phyloP scores from a whole-genome alignment of 2,329 filamentous ascomycete genomes.

The Aphanocladium album region DNA sequence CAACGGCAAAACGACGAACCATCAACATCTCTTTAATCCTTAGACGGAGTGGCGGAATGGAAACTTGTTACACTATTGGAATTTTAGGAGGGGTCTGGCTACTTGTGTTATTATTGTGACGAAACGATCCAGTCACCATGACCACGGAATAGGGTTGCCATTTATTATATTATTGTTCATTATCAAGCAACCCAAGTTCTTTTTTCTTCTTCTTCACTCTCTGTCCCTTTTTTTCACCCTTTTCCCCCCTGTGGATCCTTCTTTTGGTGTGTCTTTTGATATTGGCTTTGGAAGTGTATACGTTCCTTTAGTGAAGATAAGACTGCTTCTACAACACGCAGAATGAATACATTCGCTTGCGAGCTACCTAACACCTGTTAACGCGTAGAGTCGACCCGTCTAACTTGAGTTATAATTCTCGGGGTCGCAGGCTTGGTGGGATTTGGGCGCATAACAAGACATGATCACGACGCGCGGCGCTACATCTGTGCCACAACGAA shows the following conservation, averaged over 20 bases:
- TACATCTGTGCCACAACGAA: too few relatives aligned
- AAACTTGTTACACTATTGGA: background rate
- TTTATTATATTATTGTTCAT: conserved; percentile 8
- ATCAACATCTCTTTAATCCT: background rate
- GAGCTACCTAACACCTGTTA: background rate
- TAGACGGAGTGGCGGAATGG: conserved; percentile 1
- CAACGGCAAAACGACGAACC: background rate
- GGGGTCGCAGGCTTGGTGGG: background rate
- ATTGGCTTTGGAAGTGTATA: background rate
- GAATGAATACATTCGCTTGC: conserved; percentile 3
- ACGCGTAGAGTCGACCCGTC: too few relatives aligned
- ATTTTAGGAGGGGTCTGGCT: conserved; percentile 6
- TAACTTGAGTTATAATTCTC: background rate
- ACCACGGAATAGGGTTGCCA: conserved; percentile 1
- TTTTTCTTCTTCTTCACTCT: background rate
- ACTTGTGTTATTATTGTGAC: conserved; percentile 11
- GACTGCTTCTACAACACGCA: background rate
- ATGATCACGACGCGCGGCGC: too few relatives aligned
- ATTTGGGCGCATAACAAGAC: background rate
- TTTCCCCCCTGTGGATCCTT: background rate
- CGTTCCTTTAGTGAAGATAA: conserved; percentile 3
- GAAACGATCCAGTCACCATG: conserved; percentile 10
- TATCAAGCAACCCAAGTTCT: conserved; percentile 3
- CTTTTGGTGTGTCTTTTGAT: background rate
- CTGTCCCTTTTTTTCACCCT: background rate